Conservation (phyloP, 176 grass and related monocot genomes). For the Cenchrus fungigraminus region DNA sequence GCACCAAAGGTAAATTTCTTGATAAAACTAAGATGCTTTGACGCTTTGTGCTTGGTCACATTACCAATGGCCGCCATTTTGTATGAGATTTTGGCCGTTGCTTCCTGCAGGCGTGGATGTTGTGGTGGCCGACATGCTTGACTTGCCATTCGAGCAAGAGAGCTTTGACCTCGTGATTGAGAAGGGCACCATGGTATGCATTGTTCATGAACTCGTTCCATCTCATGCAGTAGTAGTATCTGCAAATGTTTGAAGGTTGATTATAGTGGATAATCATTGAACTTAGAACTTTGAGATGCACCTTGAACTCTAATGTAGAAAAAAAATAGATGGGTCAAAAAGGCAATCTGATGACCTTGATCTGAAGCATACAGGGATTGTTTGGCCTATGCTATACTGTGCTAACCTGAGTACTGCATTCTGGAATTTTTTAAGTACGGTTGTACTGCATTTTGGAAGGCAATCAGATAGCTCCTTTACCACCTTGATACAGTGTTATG, state of each 20-base stretch:
- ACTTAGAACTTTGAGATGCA: too few species aligned
- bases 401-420: neutral
- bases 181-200: slow-evolving; percentile 78
- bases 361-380: too few species aligned
- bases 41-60: neutral
- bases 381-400: neutral
- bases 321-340: too few species aligned
- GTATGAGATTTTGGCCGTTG: neutral
- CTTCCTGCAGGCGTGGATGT: slow-evolving; percentile 66
- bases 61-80: neutral
- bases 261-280: too few species aligned
- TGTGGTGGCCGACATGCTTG: slow-evolving; percentile 82
- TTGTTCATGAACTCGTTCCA: neutral
- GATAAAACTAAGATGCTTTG: neutral
- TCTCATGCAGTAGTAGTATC: too few species aligned
- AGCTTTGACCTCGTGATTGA: slow-evolving; percentile 81
- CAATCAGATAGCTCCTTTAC: neutral
- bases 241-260: too few species aligned
- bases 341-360: too few species aligned
- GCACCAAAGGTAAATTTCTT: slow-evolving; percentile 47
- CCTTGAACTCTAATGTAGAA: too few species aligned
- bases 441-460: neutral
- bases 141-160: slow-evolving; percentile 66
- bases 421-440: neutral
- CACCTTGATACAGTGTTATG: neutral